Evolutionary conservation across 2,329 filamentous ascomycete genomes (phyloP).

Genomic region (Myriosclerotinia scirpicola): DNA sequence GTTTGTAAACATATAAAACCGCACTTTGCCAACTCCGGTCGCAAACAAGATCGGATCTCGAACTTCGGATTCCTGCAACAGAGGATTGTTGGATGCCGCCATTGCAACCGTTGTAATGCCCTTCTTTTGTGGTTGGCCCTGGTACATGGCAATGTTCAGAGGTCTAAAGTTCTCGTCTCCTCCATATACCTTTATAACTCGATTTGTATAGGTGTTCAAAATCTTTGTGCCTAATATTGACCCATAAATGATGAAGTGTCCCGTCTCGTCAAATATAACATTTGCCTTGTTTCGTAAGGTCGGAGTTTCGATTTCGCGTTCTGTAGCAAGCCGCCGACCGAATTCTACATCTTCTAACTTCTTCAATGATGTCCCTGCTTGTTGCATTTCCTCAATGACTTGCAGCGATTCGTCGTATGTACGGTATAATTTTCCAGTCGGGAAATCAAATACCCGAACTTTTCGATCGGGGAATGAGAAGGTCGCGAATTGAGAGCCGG

Average conservation of each 20-base stretch:
- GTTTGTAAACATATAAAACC: conserved; percentile 99
- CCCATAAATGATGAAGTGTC: conserved; percentile 92
- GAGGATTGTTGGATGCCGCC: conserved; percentile 91
- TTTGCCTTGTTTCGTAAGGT: conserved; percentile 70
- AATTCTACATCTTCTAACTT: conserved; percentile 91
- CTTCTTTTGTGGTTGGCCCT: conserved; percentile 94
- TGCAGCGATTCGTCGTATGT: conserved; percentile 94
- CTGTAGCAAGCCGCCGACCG: conserved; percentile 79
- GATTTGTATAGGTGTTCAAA: conserved; percentile 92
- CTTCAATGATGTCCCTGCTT: conserved; percentile 79
- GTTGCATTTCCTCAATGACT: conserved; percentile 91
- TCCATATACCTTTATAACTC: conserved; percentile 85
- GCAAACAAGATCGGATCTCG: conserved; percentile 85
- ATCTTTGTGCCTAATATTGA: conserved; percentile 92
- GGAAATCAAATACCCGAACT: conserved; percentile 90
- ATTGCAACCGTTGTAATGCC: conserved; percentile 91
- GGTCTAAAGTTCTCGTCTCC: conserved; percentile 86
- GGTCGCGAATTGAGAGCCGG: conserved; percentile 80
- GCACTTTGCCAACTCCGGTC: conserved; percentile 81
- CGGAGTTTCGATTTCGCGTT: conserved; percentile 78
- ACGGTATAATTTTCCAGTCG: conserved; percentile 80
- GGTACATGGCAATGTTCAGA: conserved; percentile 82
- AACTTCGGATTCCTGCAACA: conserved; percentile 87
- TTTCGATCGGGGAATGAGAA: conserved; percentile 93
- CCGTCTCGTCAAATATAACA: conserved; percentile 92